phyloP scores from a whole-genome alignment of 768 basidiomycete genomes.

The Krasilnikovozyma curviuscula region DNA sequence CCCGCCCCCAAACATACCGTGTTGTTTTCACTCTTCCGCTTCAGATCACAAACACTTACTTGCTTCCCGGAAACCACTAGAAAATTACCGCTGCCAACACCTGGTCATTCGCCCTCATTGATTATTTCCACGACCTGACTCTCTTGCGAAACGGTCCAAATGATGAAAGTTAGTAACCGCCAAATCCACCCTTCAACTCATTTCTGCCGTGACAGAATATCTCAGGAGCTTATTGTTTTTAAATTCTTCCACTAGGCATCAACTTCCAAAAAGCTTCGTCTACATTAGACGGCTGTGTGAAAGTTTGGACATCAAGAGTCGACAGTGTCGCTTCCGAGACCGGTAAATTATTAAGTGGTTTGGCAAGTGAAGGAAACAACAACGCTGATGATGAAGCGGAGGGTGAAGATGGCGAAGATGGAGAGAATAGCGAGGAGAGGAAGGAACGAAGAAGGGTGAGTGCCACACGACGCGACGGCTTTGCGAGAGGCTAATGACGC shows the following conservation, averaged over 20 bases:
- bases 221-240: neutral
- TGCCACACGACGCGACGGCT: neutral
- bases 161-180: slow-evolving; percentile 32
- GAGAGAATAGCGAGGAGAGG: slow-evolving; percentile 31
- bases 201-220: neutral
- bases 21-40: neutral
- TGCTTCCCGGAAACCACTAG: slow-evolving; percentile 28
- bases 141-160: slow-evolving; percentile 78
- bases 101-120: slow-evolving; percentile 94
- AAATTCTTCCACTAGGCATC: slow-evolving; percentile 34
- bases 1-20: neutral
- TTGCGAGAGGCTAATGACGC: neutral
- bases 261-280: slow-evolving; percentile 98
- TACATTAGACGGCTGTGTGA: slow-evolving; percentile 94
- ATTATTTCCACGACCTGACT: slow-evolving; percentile 98
- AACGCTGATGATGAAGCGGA: slow-evolving; percentile 28
- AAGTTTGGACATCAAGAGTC: slow-evolving; percentile 96
- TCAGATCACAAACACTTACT: neutral
- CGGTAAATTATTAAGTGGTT: slow-evolving; percentile 78
- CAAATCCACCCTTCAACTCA: neutral
- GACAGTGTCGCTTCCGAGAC: slow-evolving; percentile 94
- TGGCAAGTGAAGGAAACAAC: slow-evolving; percentile 50
- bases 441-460: slow-evolving; percentile 37
- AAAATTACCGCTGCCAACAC: slow-evolving; percentile 98
- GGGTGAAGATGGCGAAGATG: slow-evolving; percentile 1